These are phyloP conservation scores for Komagataea norvegica DNA, from an alignment of 1,139 yeast genomes.

Conservation along the genomic window DNA sequence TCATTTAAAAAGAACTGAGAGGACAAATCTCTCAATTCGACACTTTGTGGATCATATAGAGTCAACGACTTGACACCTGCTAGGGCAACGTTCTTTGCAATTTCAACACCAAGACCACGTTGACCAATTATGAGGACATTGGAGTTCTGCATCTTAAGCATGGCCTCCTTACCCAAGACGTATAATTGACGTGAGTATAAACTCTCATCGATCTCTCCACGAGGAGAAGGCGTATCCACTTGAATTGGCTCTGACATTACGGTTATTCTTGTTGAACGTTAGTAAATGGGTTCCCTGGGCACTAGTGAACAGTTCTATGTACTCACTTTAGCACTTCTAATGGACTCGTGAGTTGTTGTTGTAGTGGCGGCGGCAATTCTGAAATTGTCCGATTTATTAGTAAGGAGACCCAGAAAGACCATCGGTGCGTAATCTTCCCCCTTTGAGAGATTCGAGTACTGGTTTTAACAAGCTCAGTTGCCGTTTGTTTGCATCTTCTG, in stretches of 20 bases:
- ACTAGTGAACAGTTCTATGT: too few species aligned
- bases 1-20: conserved; percentile 80
- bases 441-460: too few species aligned
- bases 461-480: too few species aligned
- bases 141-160: conserved; percentile 93
- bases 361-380: conserved; percentile 1
- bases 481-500: too few species aligned
- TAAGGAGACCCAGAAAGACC: not conserved
- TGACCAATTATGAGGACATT: conserved; percentile 85
- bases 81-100: conserved; percentile 91
- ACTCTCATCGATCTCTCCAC: conserved; percentile 73
- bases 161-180: conserved; percentile 93
- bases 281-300: conserved; percentile 4
- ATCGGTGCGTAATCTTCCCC: too few species aligned
- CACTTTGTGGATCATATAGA: conserved; percentile 77
- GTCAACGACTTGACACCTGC: conserved; percentile 95
- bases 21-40: conserved; percentile 67
- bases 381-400: not conserved
- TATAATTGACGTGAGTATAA: conserved; percentile 93
- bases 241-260: conserved; percentile 25
- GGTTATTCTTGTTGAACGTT: not conserved
- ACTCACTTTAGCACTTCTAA: not conserved
- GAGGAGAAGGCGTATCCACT: conserved; percentile 25
- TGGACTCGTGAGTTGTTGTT: not conserved
- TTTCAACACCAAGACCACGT: conserved; percentile 89